Percentiles rank a stretch among this genome's conserved stretches.
Conservation (phyloP, 176 grass and related monocot species). For the Microstegium vimineum region DNA sequence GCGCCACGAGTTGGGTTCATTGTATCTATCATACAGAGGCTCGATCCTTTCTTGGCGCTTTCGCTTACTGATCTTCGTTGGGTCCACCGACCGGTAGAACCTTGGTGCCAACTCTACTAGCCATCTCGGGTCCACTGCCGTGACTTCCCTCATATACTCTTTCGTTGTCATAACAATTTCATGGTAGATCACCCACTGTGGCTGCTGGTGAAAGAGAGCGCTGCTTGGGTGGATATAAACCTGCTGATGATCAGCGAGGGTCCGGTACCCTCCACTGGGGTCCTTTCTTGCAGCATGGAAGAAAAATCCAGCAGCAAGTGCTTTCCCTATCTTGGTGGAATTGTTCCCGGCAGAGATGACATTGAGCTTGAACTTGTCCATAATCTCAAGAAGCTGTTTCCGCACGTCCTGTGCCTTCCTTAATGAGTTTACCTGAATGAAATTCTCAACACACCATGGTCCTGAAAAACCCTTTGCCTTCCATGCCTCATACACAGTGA, state of each 20-base stretch:
- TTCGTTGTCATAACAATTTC: background rate
- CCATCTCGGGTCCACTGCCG: background rate
- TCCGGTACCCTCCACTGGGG: background rate
- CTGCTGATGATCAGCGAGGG: background rate
- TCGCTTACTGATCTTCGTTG: background rate
- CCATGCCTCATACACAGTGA: constrained; percentile 98
- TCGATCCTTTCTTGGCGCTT: background rate
- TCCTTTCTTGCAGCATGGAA: background rate
- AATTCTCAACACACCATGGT: constrained; percentile 98
- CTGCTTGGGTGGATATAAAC: background rate
- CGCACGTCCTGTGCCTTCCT: constrained; percentile 88
- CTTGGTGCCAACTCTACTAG: background rate
- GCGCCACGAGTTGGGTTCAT: background rate
- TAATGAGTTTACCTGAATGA: constrained; percentile 82
- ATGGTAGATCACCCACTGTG: background rate
- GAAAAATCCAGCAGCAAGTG: background rate
- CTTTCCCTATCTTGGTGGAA: background rate
- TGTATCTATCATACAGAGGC: background rate
- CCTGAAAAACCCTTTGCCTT: constrained; percentile 95
- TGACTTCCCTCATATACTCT: background rate
- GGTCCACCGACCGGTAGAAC: background rate
- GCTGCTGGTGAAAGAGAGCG: background rate
- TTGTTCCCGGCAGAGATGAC: background rate
- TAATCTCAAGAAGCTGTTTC: constrained; percentile 94
- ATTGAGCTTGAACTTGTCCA: constrained; percentile 62